Percentiles rank a stretch among this genome's conserved stretches.
Conservation (phyloP, 306 rosid genomes). For the Vigna angularis region DNA sequence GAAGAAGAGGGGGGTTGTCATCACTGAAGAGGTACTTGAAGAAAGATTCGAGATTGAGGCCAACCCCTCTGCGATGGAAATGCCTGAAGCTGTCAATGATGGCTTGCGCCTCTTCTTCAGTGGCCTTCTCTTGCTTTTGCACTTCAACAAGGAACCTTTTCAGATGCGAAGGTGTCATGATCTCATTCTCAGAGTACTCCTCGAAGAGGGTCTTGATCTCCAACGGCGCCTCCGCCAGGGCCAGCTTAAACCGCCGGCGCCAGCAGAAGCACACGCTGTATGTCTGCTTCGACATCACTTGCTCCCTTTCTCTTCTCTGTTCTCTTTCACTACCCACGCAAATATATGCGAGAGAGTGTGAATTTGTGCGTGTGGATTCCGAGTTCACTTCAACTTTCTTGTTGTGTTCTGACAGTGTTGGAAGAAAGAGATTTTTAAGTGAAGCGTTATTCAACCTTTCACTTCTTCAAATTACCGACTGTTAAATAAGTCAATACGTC, state of each 20-base stretch:
- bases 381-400: not conserved
- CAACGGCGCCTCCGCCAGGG: slow-evolving; percentile 72
- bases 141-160: slow-evolving; percentile 65
- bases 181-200: slow-evolving; percentile 73
- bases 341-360: not conserved
- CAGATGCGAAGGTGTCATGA: slow-evolving; percentile 69
- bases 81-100: slow-evolving; percentile 71
- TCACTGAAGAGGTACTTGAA: slow-evolving; percentile 81
- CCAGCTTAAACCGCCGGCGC: slow-evolving; percentile 74
- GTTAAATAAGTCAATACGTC: not conserved
- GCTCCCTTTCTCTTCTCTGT: not conserved
- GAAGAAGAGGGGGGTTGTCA: slow-evolving; percentile 57
- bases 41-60: slow-evolving; percentile 76
- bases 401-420: not conserved
- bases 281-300: slow-evolving; percentile 68
- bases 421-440: not conserved
- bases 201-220: slow-evolving; percentile 71
- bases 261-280: slow-evolving; percentile 94
- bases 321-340: not conserved
- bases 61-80: slow-evolving; percentile 67
- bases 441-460: not conserved
- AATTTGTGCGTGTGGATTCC: not conserved
- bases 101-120: slow-evolving; percentile 68
- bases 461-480: not conserved
- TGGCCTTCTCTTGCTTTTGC: slow-evolving; percentile 66